Conservation (phyloP, 495 filamentous ascomycete genomes). For the Penicillium riverlandense region DNA sequence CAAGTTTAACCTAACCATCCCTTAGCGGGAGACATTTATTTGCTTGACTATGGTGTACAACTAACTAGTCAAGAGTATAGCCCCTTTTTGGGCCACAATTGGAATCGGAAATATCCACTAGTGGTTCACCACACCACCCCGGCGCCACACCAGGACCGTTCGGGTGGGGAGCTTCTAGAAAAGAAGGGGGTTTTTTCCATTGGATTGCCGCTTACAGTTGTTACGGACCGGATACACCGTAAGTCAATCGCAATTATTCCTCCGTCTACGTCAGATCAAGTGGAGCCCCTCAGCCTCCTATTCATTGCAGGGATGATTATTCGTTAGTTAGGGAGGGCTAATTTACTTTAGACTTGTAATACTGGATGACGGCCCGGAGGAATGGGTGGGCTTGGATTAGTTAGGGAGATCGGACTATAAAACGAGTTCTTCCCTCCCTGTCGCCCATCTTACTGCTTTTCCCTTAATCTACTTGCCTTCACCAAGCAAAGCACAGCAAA, state of each 20-base stretch:
- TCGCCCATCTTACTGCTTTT: not conserved
- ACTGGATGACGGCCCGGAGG: conserved; percentile 9
- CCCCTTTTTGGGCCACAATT: too few species aligned
- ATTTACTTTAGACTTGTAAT: conserved; percentile 15
- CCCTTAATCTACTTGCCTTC: not conserved
- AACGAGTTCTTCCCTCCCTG: too few species aligned
- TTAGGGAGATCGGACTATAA: too few species aligned
- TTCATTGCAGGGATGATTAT: conserved; percentile 30
- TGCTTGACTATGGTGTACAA: too few species aligned
- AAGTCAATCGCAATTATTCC: conserved; percentile 18
- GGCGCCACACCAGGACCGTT: conserved; percentile 19
- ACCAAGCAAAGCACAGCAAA: not conserved
- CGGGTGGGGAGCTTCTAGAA: conserved; percentile 36
- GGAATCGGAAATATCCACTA: conserved; percentile 4
- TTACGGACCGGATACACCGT: not conserved
- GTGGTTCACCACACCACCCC: conserved; percentile 13
- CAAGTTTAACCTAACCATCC: too few species aligned
- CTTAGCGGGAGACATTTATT: too few species aligned
- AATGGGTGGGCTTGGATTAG: not conserved
- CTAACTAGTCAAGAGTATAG: too few species aligned
- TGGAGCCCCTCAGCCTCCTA: conserved; percentile 30
- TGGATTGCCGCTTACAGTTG: conserved; percentile 23
- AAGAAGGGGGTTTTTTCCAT: conserved; percentile 25
- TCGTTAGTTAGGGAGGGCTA: conserved; percentile 6
- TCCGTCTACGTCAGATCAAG: conserved; percentile 28